Conservation (phyloP, 805 yeast genomes). For the Wickerhamiella sergipiensis region DNA sequence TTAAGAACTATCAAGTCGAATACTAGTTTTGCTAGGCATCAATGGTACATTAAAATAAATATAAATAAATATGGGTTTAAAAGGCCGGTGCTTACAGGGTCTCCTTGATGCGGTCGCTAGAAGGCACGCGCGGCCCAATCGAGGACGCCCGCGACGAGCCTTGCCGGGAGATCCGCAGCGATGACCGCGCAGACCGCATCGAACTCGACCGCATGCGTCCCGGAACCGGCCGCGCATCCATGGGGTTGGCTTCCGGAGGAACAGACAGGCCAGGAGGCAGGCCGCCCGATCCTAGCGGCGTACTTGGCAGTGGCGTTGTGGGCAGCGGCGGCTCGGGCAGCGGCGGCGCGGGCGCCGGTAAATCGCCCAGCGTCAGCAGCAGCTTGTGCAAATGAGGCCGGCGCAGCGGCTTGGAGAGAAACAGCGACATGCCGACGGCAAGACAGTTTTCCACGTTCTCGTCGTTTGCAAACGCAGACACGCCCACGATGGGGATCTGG, state of each 20-base stretch:
- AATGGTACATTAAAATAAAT: too few species aligned
- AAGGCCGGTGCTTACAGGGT: not conserved
- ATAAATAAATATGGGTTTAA: too few species aligned
- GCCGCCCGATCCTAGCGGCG: not conserved
- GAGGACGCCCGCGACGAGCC: not conserved
- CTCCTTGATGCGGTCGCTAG: not conserved
- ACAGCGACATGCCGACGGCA: constrained; percentile 86
- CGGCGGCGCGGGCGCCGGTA: not conserved
- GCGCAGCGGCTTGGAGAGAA: constrained; percentile 61
- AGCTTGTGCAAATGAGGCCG: constrained; percentile 20
- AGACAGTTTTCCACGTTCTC: constrained; percentile 76
- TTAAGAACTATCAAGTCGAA: too few species aligned
- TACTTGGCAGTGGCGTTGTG: not conserved
- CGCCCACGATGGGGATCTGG: constrained; percentile 71
- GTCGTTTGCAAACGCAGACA: constrained; percentile 92
- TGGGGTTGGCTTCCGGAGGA: not conserved
- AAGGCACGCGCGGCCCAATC: not conserved
- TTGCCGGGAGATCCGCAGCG: not conserved
- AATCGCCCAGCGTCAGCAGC: constrained; percentile 11
- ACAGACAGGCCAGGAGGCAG: not conserved
- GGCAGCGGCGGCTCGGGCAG: not conserved
- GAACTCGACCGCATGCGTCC: not conserved
- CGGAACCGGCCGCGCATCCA: not conserved
- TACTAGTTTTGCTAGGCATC: too few species aligned
- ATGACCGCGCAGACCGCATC: not conserved